Evolutionary conservation across 1,284 basidiomycete species (phyloP), one percentile per base, ranked within the genome.

Genomic region (Leccinum fallax): DNA sequence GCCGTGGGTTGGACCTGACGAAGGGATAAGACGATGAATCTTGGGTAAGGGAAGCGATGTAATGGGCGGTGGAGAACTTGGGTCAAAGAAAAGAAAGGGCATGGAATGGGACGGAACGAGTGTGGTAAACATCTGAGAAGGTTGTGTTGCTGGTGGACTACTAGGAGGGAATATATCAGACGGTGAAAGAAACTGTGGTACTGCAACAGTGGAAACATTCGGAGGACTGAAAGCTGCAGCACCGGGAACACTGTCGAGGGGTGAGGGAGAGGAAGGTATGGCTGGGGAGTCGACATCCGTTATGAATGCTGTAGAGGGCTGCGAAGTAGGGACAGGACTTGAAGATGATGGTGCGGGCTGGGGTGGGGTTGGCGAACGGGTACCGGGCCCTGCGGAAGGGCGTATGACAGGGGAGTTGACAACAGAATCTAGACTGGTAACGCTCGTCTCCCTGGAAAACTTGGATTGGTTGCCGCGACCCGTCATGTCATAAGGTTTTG

Each of bases 1-100:
- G 34, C 97, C 97, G 58, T 90, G 87, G 16, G 92, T 94, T 7
- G 97, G 96, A 7, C 97, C 97, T 68, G 91, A 88, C 57, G 89
- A 89, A 0, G 97, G 97, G 62, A 99, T 95, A 54, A 97, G 85
- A 9, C 90, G 86, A 69, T 92, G 90, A 54, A 93, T 93, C 55
- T 81, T 87, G 6, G 92, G 92, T 34, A 82, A 68, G 30, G 85
- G 82, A 43, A 86, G 70, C 30, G 80, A 69, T 21, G 79, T 67
- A 32, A 81, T 69, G 32, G 81, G 77, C 16, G 82, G 76, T 6
- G 79, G 76, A 54, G 81, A 81, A 55, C 78, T 70, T 46, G 83
- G 74, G 62, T 84, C 81, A 70, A 88, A 88, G 68, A 89, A 86
- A 76, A 89, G 79, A 70, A 84, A 86, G 1, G 88, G 83, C 65